A percentile compares a stretch with the other conserved stretches of the same genome.
Evolutionary conservation across 169 alveolate species (phyloP).

Genomic region (Cyclospora cayetanensis): DNA sequence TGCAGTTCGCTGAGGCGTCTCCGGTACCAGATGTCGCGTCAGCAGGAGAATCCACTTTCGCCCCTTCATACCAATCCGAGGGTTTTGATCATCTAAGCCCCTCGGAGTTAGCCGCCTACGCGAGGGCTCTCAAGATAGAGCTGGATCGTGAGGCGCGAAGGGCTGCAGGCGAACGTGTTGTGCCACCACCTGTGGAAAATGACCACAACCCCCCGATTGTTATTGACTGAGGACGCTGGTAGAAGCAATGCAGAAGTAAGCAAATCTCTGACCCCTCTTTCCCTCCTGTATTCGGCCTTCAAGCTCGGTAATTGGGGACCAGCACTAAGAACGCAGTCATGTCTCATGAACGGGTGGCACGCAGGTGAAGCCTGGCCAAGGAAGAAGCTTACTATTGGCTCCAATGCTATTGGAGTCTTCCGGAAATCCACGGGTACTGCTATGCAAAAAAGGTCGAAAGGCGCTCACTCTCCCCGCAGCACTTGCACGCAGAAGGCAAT

Average conservation of each 20-base stretch:
- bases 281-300: too few species aligned
- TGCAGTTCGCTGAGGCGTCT: slow-evolving; percentile 66
- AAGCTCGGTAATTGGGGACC: too few species aligned
- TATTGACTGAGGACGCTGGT: slow-evolving; percentile 27
- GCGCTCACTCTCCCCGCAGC: too few species aligned
- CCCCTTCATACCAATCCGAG: slow-evolving; percentile 49
- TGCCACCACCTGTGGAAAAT: slow-evolving; percentile 34
- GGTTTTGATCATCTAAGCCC: slow-evolving; percentile 37
- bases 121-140: slow-evolving; percentile 62
- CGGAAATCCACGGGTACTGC: too few species aligned
- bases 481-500: too few species aligned
- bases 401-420: too few species aligned
- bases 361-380: too few species aligned
- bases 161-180: slow-evolving; percentile 32
- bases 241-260: not conserved
- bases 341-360: too few species aligned
- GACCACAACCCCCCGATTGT: slow-evolving; percentile 52
- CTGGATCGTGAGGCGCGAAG: slow-evolving; percentile 46
- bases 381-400: too few species aligned
- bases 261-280: too few species aligned
- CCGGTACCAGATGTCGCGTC: slow-evolving; percentile 38
- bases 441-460: too few species aligned
- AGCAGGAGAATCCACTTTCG: slow-evolving; percentile 60
- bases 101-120: slow-evolving; percentile 29
- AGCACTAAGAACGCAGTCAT: too few species aligned